Conservation (phyloP, 2,329 filamentous ascomycete genomes). For the Verticillium longisporum region DNA sequence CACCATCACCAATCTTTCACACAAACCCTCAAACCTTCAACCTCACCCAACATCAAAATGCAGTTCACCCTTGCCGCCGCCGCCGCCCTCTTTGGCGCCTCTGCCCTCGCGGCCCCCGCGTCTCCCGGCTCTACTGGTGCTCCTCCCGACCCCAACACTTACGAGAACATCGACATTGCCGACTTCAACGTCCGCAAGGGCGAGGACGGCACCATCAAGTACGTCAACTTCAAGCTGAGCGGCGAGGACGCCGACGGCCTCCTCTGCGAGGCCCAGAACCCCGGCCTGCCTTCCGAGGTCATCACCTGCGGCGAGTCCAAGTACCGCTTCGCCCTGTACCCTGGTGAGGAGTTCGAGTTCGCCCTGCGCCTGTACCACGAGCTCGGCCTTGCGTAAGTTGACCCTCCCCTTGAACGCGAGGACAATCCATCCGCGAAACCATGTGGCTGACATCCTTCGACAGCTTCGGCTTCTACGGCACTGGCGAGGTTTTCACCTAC, state of each 20-base stretch:
- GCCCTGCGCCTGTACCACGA: constrained; percentile 17
- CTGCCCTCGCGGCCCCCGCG: constrained; percentile 11
- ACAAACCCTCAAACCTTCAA: background rate
- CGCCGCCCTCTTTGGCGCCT: constrained; percentile 12
- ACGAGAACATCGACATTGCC: constrained; percentile 17
- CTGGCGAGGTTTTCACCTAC: constrained; percentile 12
- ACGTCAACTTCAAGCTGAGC: constrained; percentile 14
- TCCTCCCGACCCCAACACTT: background rate
- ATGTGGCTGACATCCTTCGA: background rate
- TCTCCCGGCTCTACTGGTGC: background rate
- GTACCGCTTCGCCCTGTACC: constrained; percentile 19
- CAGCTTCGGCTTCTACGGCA: constrained; percentile 10
- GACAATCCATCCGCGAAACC: too few relatives aligned
- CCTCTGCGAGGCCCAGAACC: constrained; percentile 8
- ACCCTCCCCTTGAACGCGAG: background rate
- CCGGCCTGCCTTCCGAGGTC: constrained; percentile 13
- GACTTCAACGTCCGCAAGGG: constrained; percentile 16
- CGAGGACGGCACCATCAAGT: constrained; percentile 6
- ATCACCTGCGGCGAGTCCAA: constrained; percentile 18
- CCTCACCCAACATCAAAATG: constrained; percentile 11
- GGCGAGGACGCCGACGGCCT: constrained; percentile 12
- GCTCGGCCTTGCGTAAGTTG: constrained; percentile 14
- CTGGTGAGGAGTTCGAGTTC: constrained; percentile 10
- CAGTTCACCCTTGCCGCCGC: constrained; percentile 13
- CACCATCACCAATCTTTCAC: background rate